Evolutionary conservation across 257 asterid genomes (phyloP).

Genomic region (Osmanthus fragrans): DNA sequence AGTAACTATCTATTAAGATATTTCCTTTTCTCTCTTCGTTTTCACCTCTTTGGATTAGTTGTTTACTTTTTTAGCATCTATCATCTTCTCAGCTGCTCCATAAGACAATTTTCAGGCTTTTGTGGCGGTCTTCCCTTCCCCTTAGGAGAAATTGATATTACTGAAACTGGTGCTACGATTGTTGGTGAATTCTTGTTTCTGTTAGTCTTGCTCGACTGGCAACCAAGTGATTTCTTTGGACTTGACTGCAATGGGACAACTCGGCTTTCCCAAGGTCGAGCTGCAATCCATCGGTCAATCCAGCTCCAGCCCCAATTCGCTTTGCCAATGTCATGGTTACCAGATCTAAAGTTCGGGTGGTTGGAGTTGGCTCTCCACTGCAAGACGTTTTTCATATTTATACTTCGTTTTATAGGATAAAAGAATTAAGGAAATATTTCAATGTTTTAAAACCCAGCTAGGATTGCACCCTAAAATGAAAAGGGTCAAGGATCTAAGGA

Average conservation of each 20-base stretch:
- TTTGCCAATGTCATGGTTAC: conserved; percentile 56
- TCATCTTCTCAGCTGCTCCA: conserved; percentile 41
- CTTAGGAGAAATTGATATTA: conserved; percentile 49
- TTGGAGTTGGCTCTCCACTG: conserved; percentile 89
- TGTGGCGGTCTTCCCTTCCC: conserved; percentile 49
- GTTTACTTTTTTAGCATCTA: conserved; percentile 36
- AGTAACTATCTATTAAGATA: conserved; percentile 21
- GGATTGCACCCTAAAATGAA: background rate
- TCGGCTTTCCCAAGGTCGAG: conserved; percentile 97
- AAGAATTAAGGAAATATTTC: background rate
- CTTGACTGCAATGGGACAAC: conserved; percentile 38
- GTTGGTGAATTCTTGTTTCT: conserved; percentile 43
- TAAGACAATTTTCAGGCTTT: conserved; percentile 56
- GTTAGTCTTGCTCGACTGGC: conserved; percentile 37
- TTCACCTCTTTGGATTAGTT: conserved; percentile 37
- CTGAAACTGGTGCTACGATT: conserved; percentile 38
- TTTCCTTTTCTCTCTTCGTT: conserved; percentile 31
- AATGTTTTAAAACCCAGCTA: background rate
- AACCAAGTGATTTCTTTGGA: conserved; percentile 48
- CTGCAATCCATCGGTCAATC: conserved; percentile 98
- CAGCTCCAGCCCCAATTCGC: conserved; percentile 98
- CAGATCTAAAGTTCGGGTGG: conserved; percentile 50
- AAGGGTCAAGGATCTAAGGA: background rate
- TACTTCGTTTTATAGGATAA: background rate
- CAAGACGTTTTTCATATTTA: conserved; percentile 16